Evolutionary conservation across 768 basidiomycete genomes (phyloP), one percentile per base, ranked within the genome.

Genomic region (Sarcomyxa edulis): DNA sequence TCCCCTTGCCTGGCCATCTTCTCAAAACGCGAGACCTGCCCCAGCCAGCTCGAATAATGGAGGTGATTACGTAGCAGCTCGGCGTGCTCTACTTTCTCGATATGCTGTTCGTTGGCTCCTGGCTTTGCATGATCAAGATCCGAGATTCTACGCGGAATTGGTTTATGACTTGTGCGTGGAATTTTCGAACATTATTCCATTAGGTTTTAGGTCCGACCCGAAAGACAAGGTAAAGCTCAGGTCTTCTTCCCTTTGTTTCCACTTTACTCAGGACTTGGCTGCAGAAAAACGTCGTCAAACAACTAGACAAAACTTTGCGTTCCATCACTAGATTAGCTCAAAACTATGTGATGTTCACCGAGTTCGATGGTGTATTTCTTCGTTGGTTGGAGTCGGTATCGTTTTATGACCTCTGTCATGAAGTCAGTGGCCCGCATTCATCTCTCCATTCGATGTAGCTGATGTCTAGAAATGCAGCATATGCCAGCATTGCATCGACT

Each of bases 91-190:
- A 15, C 56, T 78, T 35, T 49, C 56, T 14, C 69, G 64, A 46
- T 87, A 84, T 52, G 81, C 70, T 10, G 53, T 66, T 12, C 73
- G 71, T 15, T 92, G 89, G 89, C 61, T 91, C 30, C 60, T 69
- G 20, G 78, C 81, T 25, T 57, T 90, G 18, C 82, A 87, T 54
- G 66, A 80, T 34, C 73, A 75, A 37, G 77, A 84, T 49, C 47
- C 71, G 14, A 56, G 54, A 1, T 52, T 65, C 6, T 91, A 85
- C 52, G 65, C 69, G 7, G 51, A 56, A 19, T 59, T 72, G 27
- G 25, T 85, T 3, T 85, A 74, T 42, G 71, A 78, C 6, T 55
- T 74, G 19, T 75, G 74, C 40, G 48, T 59, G 6, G 76, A 80
- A 44, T 48, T 68, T 19, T 67, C 72, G n/a, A n/a, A 14, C 11